Conservation (phyloP, 768 basidiomycete genomes). For the Naganishia onofrii region DNA sequence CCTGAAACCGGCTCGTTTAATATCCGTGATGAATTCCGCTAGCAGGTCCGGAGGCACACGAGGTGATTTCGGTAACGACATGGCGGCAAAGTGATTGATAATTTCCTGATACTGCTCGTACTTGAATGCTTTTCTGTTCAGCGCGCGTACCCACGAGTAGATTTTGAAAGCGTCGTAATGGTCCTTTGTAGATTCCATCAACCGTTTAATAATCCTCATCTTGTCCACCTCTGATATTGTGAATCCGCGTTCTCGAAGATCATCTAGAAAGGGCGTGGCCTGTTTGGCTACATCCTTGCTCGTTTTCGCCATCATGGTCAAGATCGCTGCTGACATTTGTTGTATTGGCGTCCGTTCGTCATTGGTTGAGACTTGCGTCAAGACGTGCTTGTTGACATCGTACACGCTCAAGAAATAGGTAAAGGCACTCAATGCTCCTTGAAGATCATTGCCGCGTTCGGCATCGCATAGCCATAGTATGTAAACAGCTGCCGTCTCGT, state of each 20-base stretch:
- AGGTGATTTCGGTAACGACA: slow-evolving; percentile 58
- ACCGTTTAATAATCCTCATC: slow-evolving; percentile 62
- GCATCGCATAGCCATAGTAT: slow-evolving; percentile 10
- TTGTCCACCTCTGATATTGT: slow-evolving; percentile 56
- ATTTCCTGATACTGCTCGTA: slow-evolving; percentile 65
- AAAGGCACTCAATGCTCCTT: slow-evolving; percentile 11
- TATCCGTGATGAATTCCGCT: slow-evolving; percentile 74
- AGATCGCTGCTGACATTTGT: slow-evolving; percentile 1
- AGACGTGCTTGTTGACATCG: background rate
- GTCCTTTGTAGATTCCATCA: slow-evolving; percentile 63
- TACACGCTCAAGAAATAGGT: slow-evolving; percentile 14
- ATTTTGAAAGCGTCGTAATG: slow-evolving; percentile 64
- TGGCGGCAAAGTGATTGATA: slow-evolving; percentile 63
- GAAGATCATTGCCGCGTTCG: background rate
- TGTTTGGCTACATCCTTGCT: slow-evolving; percentile 7
- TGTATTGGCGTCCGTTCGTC: slow-evolving; percentile 1
- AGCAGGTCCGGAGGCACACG: slow-evolving; percentile 60
- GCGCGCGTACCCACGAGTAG: slow-evolving; percentile 57
- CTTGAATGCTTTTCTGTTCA: slow-evolving; percentile 50
- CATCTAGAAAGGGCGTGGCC: slow-evolving; percentile 58
- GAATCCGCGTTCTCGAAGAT: slow-evolving; percentile 63
- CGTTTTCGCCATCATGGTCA: slow-evolving; percentile 18
- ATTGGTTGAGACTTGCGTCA: background rate
- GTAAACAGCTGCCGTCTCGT: slow-evolving; percentile 4
- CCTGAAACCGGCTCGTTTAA: slow-evolving; percentile 65